These are phyloP conservation scores for Coemansia sp. DNA, from an alignment of 192 early-diverging fungal genomes.

Conservation along the genomic window DNA sequence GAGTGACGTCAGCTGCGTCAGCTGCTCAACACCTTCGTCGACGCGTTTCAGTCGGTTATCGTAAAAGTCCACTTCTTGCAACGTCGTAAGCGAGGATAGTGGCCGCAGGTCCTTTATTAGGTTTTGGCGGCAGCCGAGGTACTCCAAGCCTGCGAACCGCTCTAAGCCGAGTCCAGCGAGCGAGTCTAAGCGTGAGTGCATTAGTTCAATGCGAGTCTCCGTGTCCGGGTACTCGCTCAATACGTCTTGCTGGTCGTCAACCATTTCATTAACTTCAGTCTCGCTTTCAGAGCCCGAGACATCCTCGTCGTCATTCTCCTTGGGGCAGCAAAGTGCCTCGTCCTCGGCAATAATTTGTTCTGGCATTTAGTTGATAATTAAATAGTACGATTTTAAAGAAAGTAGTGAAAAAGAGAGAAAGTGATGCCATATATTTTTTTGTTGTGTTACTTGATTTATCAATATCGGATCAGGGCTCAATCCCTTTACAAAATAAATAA, in stretches of 20 bases:
- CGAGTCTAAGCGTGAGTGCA: constrained; percentile 35
- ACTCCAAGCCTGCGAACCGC: constrained; percentile 56
- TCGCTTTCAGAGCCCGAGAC: constrained; percentile 5
- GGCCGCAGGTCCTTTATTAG: constrained; percentile 70
- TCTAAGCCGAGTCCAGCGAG: constrained; percentile 26
- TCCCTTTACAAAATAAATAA: too few relatives aligned
- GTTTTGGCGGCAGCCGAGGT: constrained; percentile 83
- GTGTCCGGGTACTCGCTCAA: constrained; percentile 11
- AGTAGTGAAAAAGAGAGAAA: neutral
- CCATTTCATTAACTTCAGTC: neutral
- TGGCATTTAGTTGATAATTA: neutral
- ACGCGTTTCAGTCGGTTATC: constrained; percentile 89
- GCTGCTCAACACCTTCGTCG: constrained; percentile 58
- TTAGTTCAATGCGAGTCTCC: constrained; percentile 46
- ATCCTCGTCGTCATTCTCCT: neutral
- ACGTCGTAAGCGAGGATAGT: constrained; percentile 55
- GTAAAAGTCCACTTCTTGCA: constrained; percentile 91
- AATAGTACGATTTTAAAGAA: neutral
- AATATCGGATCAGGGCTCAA: too few relatives aligned
- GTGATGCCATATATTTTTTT: too few relatives aligned
- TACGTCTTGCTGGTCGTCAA: constrained; percentile 8
- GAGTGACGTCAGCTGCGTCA: constrained; percentile 66
- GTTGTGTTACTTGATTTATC: too few relatives aligned
- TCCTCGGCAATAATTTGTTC: neutral
- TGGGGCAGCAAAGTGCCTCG: neutral